Evolutionary conservation across 2,329 filamentous ascomycete species (phyloP).

Genomic region (Beauveria asiatica): DNA sequence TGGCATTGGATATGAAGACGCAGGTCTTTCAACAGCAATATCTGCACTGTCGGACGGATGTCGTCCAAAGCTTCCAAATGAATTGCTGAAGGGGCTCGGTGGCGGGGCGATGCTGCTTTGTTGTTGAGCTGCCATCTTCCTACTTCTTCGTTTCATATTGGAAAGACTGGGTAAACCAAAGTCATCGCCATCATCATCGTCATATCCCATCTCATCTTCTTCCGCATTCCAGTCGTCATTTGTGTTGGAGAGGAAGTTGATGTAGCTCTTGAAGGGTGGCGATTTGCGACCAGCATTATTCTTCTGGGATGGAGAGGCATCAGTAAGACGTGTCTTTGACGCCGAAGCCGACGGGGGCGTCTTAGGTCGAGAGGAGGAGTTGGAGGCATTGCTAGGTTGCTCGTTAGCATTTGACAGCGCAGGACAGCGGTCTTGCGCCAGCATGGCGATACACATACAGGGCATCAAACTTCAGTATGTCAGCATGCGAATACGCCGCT

Average conservation of each 20-base stretch:
- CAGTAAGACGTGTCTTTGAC: slow-evolving; percentile 39
- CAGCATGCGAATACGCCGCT: slow-evolving; percentile 91
- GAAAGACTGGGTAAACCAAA: slow-evolving; percentile 90
- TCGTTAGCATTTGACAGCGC: slow-evolving; percentile 11
- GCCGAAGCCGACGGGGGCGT: slow-evolving; percentile 62
- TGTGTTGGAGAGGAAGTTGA: slow-evolving; percentile 71
- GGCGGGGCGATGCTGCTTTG: slow-evolving; percentile 24
- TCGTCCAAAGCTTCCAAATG: slow-evolving; percentile 33
- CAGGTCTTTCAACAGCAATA: slow-evolving; percentile 82
- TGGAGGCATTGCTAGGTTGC: slow-evolving; percentile 46
- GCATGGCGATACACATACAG: slow-evolving; percentile 45
- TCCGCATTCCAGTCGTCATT: slow-evolving; percentile 76
- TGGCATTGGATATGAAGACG: slow-evolving; percentile 74
- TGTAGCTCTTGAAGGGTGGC: slow-evolving; percentile 65
- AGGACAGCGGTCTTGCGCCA: not conserved
- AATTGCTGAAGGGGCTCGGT: slow-evolving; percentile 28
- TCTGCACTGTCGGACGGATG: slow-evolving; percentile 80
- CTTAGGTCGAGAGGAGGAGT: slow-evolving; percentile 56
- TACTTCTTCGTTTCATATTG: slow-evolving; percentile 72
- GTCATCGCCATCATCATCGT: slow-evolving; percentile 86
- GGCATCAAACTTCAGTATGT: slow-evolving; percentile 81
- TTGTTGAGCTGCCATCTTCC: slow-evolving; percentile 39
- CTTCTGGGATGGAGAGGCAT: slow-evolving; percentile 48
- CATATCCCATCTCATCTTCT: slow-evolving; percentile 71
- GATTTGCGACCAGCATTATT: slow-evolving; percentile 46